phyloP scores from a whole-genome alignment of 2,329 filamentous ascomycete species.

The Penicillium psychrosexuale region DNA sequence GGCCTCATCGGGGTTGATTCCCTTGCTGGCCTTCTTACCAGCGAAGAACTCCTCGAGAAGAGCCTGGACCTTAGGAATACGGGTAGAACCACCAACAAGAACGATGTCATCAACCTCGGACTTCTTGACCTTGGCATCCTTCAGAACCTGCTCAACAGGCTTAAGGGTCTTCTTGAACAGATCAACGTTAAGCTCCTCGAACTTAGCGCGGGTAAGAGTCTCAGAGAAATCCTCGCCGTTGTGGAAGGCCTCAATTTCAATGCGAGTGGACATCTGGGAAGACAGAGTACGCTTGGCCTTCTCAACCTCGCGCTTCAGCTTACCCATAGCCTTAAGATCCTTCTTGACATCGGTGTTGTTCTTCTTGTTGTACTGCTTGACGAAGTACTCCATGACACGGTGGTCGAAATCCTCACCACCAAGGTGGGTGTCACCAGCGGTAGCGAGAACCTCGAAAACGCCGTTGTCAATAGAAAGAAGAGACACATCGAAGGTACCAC shows the following conservation, averaged over 20 bases:
- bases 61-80: conserved; percentile 95
- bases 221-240: conserved; percentile 97
- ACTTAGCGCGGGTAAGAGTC: conserved; percentile 97
- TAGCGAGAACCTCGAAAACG: conserved; percentile 91
- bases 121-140: conserved; percentile 98
- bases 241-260: conserved; percentile 97
- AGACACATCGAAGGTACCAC: conserved; percentile 92
- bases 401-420: conserved; percentile 99
- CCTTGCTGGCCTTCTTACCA: conserved; percentile 97
- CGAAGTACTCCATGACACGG: conserved; percentile 92
- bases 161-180: conserved; percentile 99
- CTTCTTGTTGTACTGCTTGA: conserved; percentile 99
- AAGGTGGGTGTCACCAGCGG: conserved; percentile 93
- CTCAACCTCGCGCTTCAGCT: conserved; percentile 98
- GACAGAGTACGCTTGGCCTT: conserved; percentile 99
- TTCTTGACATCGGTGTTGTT: conserved; percentile 87
- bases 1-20: conserved; percentile 98
- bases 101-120: conserved; percentile 92
- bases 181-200: conserved; percentile 98
- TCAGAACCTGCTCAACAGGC: conserved; percentile 97
- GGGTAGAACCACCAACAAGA: conserved; percentile 95
- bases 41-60: conserved; percentile 94
- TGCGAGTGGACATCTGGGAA: conserved; percentile 86
- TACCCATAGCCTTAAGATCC: conserved; percentile 97
- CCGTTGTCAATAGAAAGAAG: conserved; percentile 88